Conservation (phyloP, 176 grass and related monocot species). For the Triticum dicoccoides region DNA sequence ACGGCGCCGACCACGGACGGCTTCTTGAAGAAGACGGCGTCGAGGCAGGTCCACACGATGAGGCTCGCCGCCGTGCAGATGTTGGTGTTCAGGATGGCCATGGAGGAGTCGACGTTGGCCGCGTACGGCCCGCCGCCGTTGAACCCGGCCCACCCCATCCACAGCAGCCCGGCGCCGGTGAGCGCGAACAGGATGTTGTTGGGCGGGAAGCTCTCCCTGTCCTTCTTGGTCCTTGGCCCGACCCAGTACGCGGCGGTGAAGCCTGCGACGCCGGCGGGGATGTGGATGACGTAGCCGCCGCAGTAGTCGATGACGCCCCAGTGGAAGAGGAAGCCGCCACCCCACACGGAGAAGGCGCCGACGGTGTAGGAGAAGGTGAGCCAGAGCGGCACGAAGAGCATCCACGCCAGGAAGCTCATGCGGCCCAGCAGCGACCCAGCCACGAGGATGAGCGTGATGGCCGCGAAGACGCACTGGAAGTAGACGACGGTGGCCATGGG, state of each 20-base stretch:
- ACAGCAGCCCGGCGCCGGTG: constrained; percentile 68
- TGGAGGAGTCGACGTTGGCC: constrained; percentile 58
- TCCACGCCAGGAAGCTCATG: constrained; percentile 77
- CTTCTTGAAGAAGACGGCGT: constrained; percentile 76
- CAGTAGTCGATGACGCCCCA: constrained; percentile 80
- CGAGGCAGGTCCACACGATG: constrained; percentile 77
- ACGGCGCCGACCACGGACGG: constrained; percentile 83
- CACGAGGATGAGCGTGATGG: constrained; percentile 60
- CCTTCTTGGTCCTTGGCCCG: constrained; percentile 37
- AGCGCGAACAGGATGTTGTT: constrained; percentile 87
- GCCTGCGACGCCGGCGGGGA: constrained; percentile 57
- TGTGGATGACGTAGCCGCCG: constrained; percentile 79
- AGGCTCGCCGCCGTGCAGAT: constrained; percentile 72
- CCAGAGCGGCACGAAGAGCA: constrained; percentile 81
- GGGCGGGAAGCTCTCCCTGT: constrained; percentile 68
- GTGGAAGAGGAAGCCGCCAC: constrained; percentile 68
- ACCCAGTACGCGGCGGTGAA: constrained; percentile 74
- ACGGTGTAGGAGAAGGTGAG: constrained; percentile 88
- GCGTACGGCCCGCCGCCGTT: constrained; percentile 83
- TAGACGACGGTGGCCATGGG: constrained; percentile 65
- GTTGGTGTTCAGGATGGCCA: constrained; percentile 83
- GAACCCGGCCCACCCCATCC: constrained; percentile 94
- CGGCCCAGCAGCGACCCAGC: constrained; percentile 54
- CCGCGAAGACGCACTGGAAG: constrained; percentile 75
- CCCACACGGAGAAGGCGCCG: constrained; percentile 79